A percentile compares a stretch with the other conserved stretches of the same genome.
These are phyloP conservation scores for Orychophragmus violaceus DNA, from an alignment of 345 rosid species.

Conservation along the genomic window DNA sequence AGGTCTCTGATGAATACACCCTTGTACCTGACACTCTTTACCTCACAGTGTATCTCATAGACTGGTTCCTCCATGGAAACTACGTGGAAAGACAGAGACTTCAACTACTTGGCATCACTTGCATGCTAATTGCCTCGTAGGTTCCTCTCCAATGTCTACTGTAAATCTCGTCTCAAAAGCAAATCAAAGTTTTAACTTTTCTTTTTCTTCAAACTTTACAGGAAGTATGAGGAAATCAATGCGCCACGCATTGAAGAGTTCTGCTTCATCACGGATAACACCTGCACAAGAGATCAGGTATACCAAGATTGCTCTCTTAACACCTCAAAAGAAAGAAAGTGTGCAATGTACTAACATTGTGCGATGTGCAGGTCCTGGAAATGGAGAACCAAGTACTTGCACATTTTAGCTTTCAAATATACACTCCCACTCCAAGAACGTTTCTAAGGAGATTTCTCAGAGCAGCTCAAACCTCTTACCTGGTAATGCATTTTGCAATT, in stretches of 20 bases:
- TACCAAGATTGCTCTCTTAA: slow-evolving; percentile 2
- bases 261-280: slow-evolving; percentile 93
- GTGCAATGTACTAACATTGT: slow-evolving; percentile 1
- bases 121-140: slow-evolving; percentile 96
- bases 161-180: background rate
- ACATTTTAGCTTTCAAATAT: slow-evolving; percentile 61
- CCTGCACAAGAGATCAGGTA: slow-evolving; percentile 77
- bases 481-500: slow-evolving; percentile 38
- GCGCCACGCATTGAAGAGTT: slow-evolving; percentile 91
- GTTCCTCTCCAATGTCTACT: slow-evolving; percentile 24
- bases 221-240: slow-evolving; percentile 90
- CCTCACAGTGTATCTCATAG: slow-evolving; percentile 77
- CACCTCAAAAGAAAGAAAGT: background rate
- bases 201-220: slow-evolving; percentile 26
- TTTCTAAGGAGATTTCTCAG: slow-evolving; percentile 89
- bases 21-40: slow-evolving; percentile 89
- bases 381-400: slow-evolving; percentile 68
- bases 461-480: slow-evolving; percentile 76
- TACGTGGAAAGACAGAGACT: slow-evolving; percentile 64
- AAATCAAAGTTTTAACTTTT: background rate
- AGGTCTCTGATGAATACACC: slow-evolving; percentile 94
- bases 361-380: slow-evolving; percentile 61
- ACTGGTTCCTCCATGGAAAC: slow-evolving; percentile 72
- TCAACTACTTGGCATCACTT: slow-evolving; percentile 92
- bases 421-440: slow-evolving; percentile 74